Base-by-base conservation (phyloP, 1,284 basidiomycete genomes). In the Cystobasidium sp. region DNA sequence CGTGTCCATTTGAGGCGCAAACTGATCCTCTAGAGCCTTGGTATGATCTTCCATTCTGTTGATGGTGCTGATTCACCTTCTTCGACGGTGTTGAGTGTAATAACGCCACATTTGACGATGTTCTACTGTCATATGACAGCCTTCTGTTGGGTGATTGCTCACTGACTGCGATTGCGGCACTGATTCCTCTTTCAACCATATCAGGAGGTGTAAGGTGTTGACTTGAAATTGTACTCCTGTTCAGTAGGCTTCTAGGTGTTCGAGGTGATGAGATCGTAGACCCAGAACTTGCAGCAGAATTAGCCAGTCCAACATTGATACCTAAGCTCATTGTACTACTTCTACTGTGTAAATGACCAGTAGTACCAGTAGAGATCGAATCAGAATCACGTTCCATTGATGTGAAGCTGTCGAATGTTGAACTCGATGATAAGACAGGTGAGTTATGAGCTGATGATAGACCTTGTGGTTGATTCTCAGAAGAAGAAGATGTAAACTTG, bases 391-490 rank as follows among this genome's bases (percentile, higher is more conserved):
- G 31, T 31, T 31, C 31, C 31, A 41, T 31, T 18, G 56, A 59
- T 41, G 39, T 41, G 10, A 59, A n/a, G 41, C 56, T 59, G 22
- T 63, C 61, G 43, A 63, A 63, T n/a, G 61, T 49, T 22, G 61
- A 63, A 6, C 37, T 46, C 24, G 61, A 63, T 12, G 43, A 46
- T 10, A 68, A 22, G 39, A 68, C 66, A 31, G 66, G 66, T 22
- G 66, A 68, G 47, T 67, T 67, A 16, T 67, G 66, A n/a, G 63
- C 62, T 12, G 62, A 61, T 18, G 56, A 56, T 16, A 62, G 44
- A 39, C 59, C 44, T 31, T 39, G 41, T 12, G 62, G n/a, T 14
- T 65, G 46, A 18, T 49, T 22, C 37, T 53, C 39, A 18, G 20
- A 22, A 18, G 55, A 22, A 18, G 55, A 58, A 18, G 55, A 16